Evolutionary conservation across 2,329 filamentous ascomycete species (phyloP).

Genomic region (Paraphaeosphaeria sporulosa): DNA sequence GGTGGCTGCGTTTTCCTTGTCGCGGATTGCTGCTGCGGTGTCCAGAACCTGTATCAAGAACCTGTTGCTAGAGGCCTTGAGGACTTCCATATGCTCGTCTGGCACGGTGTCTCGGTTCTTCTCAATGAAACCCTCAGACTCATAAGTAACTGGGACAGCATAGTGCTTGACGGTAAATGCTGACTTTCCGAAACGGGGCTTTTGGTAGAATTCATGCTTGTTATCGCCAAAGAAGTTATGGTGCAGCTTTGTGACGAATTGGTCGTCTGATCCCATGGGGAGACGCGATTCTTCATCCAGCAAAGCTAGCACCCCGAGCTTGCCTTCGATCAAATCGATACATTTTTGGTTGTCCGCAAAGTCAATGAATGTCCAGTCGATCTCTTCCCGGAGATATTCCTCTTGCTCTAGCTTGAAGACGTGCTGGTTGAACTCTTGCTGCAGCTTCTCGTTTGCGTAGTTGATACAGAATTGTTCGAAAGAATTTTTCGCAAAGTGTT

Average conservation of each 20-base stretch:
- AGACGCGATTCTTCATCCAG: conserved; percentile 95
- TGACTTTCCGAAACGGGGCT: conserved; percentile 96
- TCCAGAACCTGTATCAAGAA: conserved; percentile 88
- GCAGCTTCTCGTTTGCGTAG: conserved; percentile 98
- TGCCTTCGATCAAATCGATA: conserved; percentile 97
- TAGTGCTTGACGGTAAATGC: conserved; percentile 99
- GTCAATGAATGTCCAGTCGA: conserved; percentile 99
- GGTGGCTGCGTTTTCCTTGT: conserved; percentile 76
- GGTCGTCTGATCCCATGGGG: conserved; percentile 96
- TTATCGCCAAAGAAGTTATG: conserved; percentile 83
- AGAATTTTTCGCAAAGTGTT: conserved; percentile 99
- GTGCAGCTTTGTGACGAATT: conserved; percentile 95
- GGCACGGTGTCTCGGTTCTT: conserved; percentile 99
- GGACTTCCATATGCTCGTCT: conserved; percentile 95
- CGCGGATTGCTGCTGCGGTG: conserved; percentile 83
- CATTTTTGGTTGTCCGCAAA: conserved; percentile 99
- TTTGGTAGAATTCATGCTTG: conserved; percentile 98
- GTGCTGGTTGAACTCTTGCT: conserved; percentile 99
- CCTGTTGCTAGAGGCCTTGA: conserved; percentile 81
- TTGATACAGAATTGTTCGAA: conserved; percentile 99
- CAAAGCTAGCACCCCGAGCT: conserved; percentile 89
- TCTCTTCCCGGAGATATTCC: conserved; percentile 94
- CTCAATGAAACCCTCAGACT: conserved; percentile 98
- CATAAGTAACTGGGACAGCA: conserved; percentile 96
- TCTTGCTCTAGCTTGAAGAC: conserved; percentile 99